Base-by-base conservation (phyloP, 2,329 filamentous ascomycete species). In the Scedosporium minutisporum region DNA sequence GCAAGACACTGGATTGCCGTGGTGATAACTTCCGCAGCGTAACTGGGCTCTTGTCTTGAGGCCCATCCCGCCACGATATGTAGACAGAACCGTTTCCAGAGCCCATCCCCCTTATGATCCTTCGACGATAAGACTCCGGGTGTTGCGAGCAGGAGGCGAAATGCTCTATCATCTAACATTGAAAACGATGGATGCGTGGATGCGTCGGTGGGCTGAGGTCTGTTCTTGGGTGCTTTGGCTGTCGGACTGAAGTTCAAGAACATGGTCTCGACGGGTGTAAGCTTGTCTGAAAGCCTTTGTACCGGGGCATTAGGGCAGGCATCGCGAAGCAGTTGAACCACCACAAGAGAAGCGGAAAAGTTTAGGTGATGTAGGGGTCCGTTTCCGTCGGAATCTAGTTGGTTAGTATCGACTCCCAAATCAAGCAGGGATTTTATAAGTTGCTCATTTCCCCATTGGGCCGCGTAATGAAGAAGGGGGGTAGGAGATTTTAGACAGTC, bases 321-420 rank as follows among this genome's bases (percentile, higher is more conserved):
- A 14, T 63, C 55, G 5, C 42, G 41, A 6, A 65, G 61, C 16
- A 44, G 23, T 9, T 25, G 29, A 18, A 63, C 57, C 25, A 64
- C 21, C 4, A 33, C 51, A 3, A 21, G 48, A 12, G 62, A 44
- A 6, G 64, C 62, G 14, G 58, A 60, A n/a, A 63, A 58, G 38
- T 62, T 64, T 27, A 65, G 21, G 41, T 63, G 48, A 41, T 65
- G 63, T n/a, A 65, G 51, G 2, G 59, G 59, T 21, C 59, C 55
- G 9, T 14, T 61, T 18, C 63, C 61, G 10, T 63, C 14, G 5
- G 18, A 9, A 21, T 58, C 55, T 6, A 46, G 21, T 29, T 51
- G 14, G 12, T 23, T 38, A 18, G 63, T 58, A 42, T 64, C 55
- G 44, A 51, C 63, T 2, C 63, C 63, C 21, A 64, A 14, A 3